Base-by-base conservation (phyloP, 1,284 basidiomycete species). In the Vanrija pseudolonga region DNA sequence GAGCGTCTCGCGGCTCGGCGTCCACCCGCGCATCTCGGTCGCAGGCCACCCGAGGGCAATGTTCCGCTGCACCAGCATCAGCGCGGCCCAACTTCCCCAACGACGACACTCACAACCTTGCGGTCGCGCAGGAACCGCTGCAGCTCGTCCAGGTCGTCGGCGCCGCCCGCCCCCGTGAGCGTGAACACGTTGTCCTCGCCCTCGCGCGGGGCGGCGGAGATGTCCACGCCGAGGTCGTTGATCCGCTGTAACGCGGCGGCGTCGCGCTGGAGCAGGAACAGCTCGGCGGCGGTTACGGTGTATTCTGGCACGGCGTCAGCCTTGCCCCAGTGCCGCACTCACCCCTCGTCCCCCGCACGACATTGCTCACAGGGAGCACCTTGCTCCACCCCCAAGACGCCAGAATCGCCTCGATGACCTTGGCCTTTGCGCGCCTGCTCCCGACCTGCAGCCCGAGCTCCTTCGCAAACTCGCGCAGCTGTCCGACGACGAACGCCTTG, bases 261-360 rank as follows among this genome's bases (percentile, higher is more conserved):
- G 38, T 54, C 50, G 20, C 54, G 50, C 47, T 62, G 52, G 17
- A 64, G 41, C 23, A 62, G 48, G 48, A 64, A 64, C 44, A 64
- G 47, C 46, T 62, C 56, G 3, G 56, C 49, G 0, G 55, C 20
- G 4, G 50, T 19, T 18, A 64, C 8, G 2, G 39, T 23, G 47
- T 56, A 56, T 3, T 54, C 61, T 60, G 26, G 23, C n/a, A n/a
- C n/a, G n/a, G n/a, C 1, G 40, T 55, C 22, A 55, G 53, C 44
- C 9, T 6, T 18, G n/a, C 1, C 17, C 8, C 26, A 19, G 9
- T 18, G 11, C 5, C 6, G 39, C 39, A 41, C 39, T 41, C 39
- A 41, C 39, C 39, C 39, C 18, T 19, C 3, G 39, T 41, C 4
- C 18, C 20, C 7, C 39, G 39, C 17, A 11, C 39, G 9, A 9